Evolutionary conservation across 1,139 yeast genomes (phyloP), one percentile per base, ranked within the genome.

Genomic region (Candida albicans): DNA sequence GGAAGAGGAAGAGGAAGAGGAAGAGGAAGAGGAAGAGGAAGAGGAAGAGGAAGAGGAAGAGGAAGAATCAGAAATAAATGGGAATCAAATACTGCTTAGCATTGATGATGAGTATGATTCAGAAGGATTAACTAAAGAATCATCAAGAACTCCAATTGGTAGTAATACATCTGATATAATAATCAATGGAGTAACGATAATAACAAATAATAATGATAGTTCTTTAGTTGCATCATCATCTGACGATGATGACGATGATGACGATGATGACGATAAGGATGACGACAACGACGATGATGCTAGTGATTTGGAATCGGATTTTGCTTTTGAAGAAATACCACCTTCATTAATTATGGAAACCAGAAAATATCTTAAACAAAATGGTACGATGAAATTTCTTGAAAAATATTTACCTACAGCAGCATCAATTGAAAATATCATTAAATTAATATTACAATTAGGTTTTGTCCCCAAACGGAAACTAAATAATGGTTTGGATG

Each of bases 341-440:
- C 55, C 54, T 9, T 56, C 52, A 26, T 38, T 51, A 2, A 57
- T 68, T 13, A 53, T 52, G 6, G 64, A 74, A 44, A 82, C 89
- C 1, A 74, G 93, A 46, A 67, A 70, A 45, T 82, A 58, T 52
- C 63, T 89, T 43, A 85, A 84, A 56, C 61, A 66, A n/a, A 62
- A 77, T 47, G 96, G 96, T 0, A 72, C 80, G 28, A 64, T 74
- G 50, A 62, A 65, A 47, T 84, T 87, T 52, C 62, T 88, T 42
- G 79, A 78, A 45, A 68, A 70, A 38, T 85, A 77, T 52, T 61
- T 87, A 28, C 87, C 91, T 0, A 71, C 75, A 1, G 75, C 78
- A 2, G 81, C 88, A 11, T 69, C 77, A 14, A 69, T 79, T 10
- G 68, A 75, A 22, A 82, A 82, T 53, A 71, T 84, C 26, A 55